Percentiles rank a stretch among this genome's conserved stretches.
Conservation (phyloP, 768 basidiomycete genomes). For the Rhodotorula diobovata region DNA sequence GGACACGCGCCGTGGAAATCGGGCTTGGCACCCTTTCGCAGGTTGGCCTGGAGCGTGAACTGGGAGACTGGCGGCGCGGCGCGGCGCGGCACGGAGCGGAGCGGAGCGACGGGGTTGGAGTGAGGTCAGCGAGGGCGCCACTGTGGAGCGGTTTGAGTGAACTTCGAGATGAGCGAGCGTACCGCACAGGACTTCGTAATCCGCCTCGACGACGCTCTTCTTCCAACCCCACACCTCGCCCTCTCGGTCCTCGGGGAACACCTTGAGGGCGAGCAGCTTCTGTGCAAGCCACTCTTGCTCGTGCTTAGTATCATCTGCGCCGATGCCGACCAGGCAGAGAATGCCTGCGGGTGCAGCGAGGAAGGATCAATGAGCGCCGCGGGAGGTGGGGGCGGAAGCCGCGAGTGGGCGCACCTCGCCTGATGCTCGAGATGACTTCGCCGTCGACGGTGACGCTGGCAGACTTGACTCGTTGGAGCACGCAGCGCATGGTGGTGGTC, state of each 20-base stretch:
- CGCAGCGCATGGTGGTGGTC: conserved; percentile 17
- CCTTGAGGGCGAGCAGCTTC: conserved; percentile 62
- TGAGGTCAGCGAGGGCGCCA: neutral
- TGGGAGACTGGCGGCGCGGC: conserved; percentile 62
- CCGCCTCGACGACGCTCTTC: conserved; percentile 74
- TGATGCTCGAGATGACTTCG: conserved; percentile 9
- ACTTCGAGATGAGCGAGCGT: conserved; percentile 7
- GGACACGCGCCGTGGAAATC: conserved; percentile 82
- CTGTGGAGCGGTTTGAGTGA: too few relatives aligned
- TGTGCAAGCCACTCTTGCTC: conserved; percentile 70
- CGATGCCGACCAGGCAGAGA: conserved; percentile 32
- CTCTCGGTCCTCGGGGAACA: conserved; percentile 46
- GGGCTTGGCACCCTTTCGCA: conserved; percentile 75
- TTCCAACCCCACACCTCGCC: conserved; percentile 70
- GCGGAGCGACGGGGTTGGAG: neutral
- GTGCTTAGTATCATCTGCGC: conserved; percentile 67
- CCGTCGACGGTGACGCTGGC: conserved; percentile 31
- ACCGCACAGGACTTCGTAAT: conserved; percentile 83
- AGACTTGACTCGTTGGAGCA: conserved; percentile 19
- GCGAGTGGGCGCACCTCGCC: conserved; percentile 14
- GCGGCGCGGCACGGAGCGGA: too few relatives aligned
- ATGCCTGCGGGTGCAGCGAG: neutral
- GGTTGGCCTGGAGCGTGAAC: conserved; percentile 86
- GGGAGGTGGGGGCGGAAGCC: neutral
- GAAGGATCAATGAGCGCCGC: too few relatives aligned